These are phyloP conservation scores for Paecilomyces dactylethromorphus DNA, from an alignment of 2,329 filamentous ascomycete genomes.

Conservation along the genomic window DNA sequence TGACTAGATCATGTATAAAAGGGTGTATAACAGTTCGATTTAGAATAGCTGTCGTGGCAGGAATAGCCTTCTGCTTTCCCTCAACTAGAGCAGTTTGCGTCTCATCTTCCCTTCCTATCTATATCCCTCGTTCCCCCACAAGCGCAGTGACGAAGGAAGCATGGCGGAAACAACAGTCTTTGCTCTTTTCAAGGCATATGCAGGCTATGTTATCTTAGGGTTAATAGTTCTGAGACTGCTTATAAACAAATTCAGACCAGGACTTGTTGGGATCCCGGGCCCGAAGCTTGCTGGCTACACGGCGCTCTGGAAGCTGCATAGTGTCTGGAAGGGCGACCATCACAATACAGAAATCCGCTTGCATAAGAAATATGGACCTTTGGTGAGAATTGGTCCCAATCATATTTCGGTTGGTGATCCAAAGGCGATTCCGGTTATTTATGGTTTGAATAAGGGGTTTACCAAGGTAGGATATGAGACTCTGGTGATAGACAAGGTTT, in stretches of 20 bases:
- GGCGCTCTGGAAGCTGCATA: slow-evolving; percentile 12
- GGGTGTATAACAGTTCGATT: background rate
- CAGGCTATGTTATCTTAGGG: background rate
- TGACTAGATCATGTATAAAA: background rate
- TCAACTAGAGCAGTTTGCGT: background rate
- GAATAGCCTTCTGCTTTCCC: background rate
- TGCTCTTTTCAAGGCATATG: background rate
- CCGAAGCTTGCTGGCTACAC: slow-evolving; percentile 8
- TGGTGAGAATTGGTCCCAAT: slow-evolving; percentile 25
- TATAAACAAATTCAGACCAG: slow-evolving; percentile 3
- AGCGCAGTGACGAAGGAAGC: background rate
- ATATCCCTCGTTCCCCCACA: background rate
- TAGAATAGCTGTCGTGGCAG: background rate
- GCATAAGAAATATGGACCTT: slow-evolving; percentile 24
- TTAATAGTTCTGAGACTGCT: slow-evolving; percentile 4
- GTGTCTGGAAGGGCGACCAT: slow-evolving; percentile 12
- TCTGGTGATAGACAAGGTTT: background rate
- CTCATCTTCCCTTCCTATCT: background rate
- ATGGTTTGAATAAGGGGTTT: slow-evolving; percentile 76
- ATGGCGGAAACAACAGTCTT: background rate
- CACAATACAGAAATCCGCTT: slow-evolving; percentile 13
- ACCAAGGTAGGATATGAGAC: slow-evolving; percentile 52
- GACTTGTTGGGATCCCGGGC: slow-evolving; percentile 8
- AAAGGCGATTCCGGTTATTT: slow-evolving; percentile 68
- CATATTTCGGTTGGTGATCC: slow-evolving; percentile 65